Evolutionary conservation across 495 filamentous ascomycete genomes (phyloP).

Genomic region (Podospora tetraspora): DNA sequence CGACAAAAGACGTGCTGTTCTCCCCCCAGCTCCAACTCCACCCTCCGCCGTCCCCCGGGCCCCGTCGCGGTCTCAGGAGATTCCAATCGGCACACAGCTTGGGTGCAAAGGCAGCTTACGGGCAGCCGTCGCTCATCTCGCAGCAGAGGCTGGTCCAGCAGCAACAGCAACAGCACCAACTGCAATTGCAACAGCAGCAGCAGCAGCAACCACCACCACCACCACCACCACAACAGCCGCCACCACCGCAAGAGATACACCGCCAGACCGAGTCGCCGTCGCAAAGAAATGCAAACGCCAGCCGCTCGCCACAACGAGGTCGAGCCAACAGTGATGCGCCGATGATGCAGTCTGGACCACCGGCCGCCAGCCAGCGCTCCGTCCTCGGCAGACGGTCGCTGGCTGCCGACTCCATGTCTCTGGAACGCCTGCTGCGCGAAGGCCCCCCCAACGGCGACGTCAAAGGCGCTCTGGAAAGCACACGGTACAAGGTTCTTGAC

Average conservation of each 20-base stretch:
- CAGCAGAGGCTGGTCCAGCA: constrained; percentile 44
- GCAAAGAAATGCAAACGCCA: constrained; percentile 35
- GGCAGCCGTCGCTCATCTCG: constrained; percentile 46
- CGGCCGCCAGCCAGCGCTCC: constrained; percentile 39
- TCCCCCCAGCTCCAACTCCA: constrained; percentile 27
- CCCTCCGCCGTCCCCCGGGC: constrained; percentile 29
- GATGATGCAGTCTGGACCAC: constrained; percentile 30
- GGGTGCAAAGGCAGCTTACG: constrained; percentile 35
- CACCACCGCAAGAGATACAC: constrained; percentile 13
- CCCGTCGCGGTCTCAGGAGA: constrained; percentile 47
- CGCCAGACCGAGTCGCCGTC: constrained; percentile 15
- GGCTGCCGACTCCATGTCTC: constrained; percentile 54
- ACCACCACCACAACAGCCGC: constrained; percentile 14
- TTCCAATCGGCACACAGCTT: constrained; percentile 54
- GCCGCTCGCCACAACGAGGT: constrained; percentile 51
- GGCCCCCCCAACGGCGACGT: constrained; percentile 68
- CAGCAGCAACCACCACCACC: constrained; percentile 20
- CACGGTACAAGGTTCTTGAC: constrained; percentile 70
- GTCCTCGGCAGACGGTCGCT: constrained; percentile 51
- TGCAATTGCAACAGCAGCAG: constrained; percentile 23
- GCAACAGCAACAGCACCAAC: constrained; percentile 24
- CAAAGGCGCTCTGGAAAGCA: constrained; percentile 59
- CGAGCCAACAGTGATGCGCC: constrained; percentile 72
- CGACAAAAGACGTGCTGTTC: constrained; percentile 31
- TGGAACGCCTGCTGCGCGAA: constrained; percentile 63